Conservation (phyloP, 306 rosid genomes). For the Malus fusca region DNA sequence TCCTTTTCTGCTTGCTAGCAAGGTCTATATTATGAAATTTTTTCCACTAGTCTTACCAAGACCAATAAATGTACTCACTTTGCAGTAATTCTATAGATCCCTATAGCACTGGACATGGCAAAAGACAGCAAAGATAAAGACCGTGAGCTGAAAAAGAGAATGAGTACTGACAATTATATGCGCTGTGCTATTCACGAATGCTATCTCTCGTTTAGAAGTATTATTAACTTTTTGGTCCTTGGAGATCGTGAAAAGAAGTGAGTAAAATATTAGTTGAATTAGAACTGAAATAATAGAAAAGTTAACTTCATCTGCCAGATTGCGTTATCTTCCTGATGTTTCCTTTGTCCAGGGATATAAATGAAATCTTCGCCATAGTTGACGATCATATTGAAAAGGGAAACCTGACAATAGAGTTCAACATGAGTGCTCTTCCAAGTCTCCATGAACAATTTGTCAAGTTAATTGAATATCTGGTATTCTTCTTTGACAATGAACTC, state of each 20-base stretch:
- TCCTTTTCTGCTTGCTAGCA: constrained; percentile 98
- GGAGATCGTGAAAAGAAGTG: constrained; percentile 71
- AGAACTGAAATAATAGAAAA: constrained; percentile 5
- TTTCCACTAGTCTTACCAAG: background rate
- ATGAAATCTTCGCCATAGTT: constrained; percentile 52
- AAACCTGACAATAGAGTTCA: constrained; percentile 34
- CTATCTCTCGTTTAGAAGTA: constrained; percentile 65
- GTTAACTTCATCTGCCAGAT: constrained; percentile 3
- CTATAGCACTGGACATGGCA: constrained; percentile 95
- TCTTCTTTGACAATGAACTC: constrained; percentile 11
- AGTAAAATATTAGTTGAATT: constrained; percentile 23
- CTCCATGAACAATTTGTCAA: constrained; percentile 52
- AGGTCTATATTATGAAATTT: constrained; percentile 39
- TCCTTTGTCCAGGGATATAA: constrained; percentile 55
- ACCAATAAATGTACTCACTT: background rate
- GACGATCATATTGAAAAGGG: constrained; percentile 34
- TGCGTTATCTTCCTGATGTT: constrained; percentile 16
- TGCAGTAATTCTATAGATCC: constrained; percentile 47
- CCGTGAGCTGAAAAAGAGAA: constrained; percentile 67
- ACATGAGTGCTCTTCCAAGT: constrained; percentile 70
- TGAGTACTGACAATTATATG: constrained; percentile 66
- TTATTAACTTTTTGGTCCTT: constrained; percentile 56
- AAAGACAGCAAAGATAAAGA: constrained; percentile 69
- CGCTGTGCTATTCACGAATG: constrained; percentile 76
- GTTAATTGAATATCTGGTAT: constrained; percentile 70